phyloP scores from a whole-genome alignment of 202 grass and related monocot species.

The Setaria viridis region DNA sequence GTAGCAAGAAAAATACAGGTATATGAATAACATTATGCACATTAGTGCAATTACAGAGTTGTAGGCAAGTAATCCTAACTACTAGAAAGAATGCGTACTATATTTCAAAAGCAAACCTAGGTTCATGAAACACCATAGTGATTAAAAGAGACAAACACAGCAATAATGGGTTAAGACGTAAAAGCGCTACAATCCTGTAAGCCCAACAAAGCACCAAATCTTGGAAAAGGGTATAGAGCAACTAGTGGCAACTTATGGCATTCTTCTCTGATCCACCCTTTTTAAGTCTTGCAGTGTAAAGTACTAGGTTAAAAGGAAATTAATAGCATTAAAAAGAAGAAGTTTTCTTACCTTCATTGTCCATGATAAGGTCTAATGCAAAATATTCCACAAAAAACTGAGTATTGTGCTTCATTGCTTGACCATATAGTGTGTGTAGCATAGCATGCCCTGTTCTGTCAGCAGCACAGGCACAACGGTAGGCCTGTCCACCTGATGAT shows the following conservation, averaged over 20 bases:
- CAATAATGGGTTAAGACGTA: background rate
- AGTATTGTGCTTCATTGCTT: slow-evolving; percentile 99
- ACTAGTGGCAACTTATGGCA: background rate
- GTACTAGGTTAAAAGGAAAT: slow-evolving; percentile 6
- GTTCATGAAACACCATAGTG: slow-evolving; percentile 16
- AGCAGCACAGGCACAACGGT: slow-evolving; percentile 96
- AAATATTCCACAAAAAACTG: slow-evolving; percentile 99
- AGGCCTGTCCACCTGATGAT: slow-evolving; percentile 91
- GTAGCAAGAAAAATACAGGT: background rate
- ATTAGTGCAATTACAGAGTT: slow-evolving; percentile 23
- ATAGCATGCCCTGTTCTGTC: slow-evolving; percentile 98
- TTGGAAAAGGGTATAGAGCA: background rate
- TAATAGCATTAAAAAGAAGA: background rate
- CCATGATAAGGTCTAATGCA: slow-evolving; percentile 87
- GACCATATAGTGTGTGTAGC: slow-evolving; percentile 95
- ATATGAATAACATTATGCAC: background rate
- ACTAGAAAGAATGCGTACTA: background rate
- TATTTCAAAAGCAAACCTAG: slow-evolving; percentile 17
- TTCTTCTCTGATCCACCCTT: background rate
- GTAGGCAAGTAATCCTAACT: background rate
- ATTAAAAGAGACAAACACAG: slow-evolving; percentile 13
- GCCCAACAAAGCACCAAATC: background rate
- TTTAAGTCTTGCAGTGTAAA: background rate
- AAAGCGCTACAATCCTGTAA: slow-evolving; percentile 10
- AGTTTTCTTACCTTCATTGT: slow-evolving; percentile 61